Conservation (phyloP, 2,329 filamentous ascomycete species). For the Xylaria sp. region DNA sequence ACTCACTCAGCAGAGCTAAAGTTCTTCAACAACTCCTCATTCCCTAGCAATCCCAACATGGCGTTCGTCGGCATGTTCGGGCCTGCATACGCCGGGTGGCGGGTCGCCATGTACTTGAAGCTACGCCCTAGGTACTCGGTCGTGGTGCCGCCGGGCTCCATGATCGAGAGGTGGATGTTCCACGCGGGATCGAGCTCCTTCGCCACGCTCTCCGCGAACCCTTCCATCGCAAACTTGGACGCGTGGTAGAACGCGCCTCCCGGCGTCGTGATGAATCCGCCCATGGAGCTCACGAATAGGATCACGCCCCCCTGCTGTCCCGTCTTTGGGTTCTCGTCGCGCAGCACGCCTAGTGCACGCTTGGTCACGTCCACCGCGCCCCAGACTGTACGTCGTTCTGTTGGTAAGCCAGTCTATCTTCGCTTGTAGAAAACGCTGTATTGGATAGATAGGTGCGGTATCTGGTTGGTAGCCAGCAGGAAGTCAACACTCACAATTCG, state of each 20-base stretch:
- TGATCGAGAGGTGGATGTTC: conserved; percentile 52
- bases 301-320: conserved; percentile 60
- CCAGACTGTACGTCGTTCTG: conserved; percentile 46
- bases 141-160: conserved; percentile 55
- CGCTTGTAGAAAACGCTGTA: neutral
- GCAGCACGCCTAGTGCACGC: conserved; percentile 52
- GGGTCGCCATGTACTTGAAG: conserved; percentile 43
- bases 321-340: conserved; percentile 44
- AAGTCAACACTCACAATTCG: conserved; percentile 46
- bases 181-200: conserved; percentile 40
- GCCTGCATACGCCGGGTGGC: conserved; percentile 53
- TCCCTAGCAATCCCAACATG: conserved; percentile 47
- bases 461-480: neutral
- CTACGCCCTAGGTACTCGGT: conserved; percentile 48
- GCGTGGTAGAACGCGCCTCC: conserved; percentile 43
- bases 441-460: neutral
- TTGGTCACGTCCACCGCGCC: conserved; percentile 54
- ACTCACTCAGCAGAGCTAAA: conserved; percentile 48
- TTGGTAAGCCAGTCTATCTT: neutral
- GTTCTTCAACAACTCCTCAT: conserved; percentile 37
- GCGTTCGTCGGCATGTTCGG: conserved; percentile 38
- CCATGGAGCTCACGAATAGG: conserved; percentile 66
- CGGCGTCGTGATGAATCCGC: conserved; percentile 51
- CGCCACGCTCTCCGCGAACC: conserved; percentile 39
- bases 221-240: conserved; percentile 42